Evolutionary conservation across 352 stramenopile genomes (phyloP).

Genomic region (Aphanomyces astaci): DNA sequence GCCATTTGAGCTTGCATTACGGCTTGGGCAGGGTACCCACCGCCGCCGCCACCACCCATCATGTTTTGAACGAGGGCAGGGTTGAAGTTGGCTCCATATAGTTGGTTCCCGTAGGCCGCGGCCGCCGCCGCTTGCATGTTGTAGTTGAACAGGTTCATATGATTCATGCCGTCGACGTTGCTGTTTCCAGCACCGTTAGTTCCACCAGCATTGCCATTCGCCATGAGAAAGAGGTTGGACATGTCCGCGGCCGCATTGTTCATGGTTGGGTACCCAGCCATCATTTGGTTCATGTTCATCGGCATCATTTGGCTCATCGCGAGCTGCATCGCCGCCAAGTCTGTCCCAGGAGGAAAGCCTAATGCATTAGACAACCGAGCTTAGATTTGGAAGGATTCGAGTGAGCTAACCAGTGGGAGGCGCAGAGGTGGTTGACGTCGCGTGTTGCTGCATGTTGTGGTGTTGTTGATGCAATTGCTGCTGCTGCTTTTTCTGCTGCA

Average conservation of each 20-base stretch:
- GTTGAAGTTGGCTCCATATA: slow-evolving; percentile 2
- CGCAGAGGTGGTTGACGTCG: slow-evolving; percentile 18
- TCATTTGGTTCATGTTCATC: slow-evolving; percentile 27
- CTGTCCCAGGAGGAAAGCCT: slow-evolving; percentile 3
- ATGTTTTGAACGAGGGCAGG: not conserved
- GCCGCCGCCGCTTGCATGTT: slow-evolving; percentile 2
- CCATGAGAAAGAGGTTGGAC: slow-evolving; percentile 3
- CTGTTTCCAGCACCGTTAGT: not conserved
- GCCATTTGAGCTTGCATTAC: slow-evolving; percentile 1
- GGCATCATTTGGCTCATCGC: not conserved
- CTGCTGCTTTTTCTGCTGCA: not conserved
- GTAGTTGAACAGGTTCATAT: slow-evolving; percentile 15
- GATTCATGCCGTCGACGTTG: not conserved
- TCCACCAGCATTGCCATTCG: not conserved
- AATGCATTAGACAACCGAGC: not conserved
- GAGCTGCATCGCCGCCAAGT: slow-evolving; percentile 20
- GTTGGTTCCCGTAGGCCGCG: not conserved
- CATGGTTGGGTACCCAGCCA: slow-evolving; percentile 9
- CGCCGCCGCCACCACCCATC: not conserved
- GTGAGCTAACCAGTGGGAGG: not conserved
- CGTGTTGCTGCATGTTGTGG: slow-evolving; percentile 24
- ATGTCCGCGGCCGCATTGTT: not conserved
- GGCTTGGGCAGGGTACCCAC: not conserved
- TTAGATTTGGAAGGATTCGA: not conserved
- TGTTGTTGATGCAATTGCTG: slow-evolving; percentile 26